A percentile compares a stretch with the other conserved stretches of the same genome.
Evolutionary conservation across 352 stramenopile species (phyloP).

Genomic region (Phytophthora citricola): DNA sequence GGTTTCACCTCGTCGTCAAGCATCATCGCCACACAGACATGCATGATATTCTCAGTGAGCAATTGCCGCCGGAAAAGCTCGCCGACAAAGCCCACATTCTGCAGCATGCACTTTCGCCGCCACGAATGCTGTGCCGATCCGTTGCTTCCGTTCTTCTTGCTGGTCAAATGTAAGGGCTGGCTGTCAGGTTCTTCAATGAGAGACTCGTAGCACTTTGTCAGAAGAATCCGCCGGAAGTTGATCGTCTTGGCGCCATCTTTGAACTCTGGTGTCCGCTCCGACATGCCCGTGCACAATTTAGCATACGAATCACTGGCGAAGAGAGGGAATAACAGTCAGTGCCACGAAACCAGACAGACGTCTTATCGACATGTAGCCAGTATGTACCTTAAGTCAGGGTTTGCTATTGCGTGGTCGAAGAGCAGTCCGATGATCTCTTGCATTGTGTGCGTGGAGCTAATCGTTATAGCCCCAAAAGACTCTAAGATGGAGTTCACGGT

Average conservation of each 20-base stretch:
- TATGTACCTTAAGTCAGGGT: constrained; percentile 56
- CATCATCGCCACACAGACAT: constrained; percentile 88
- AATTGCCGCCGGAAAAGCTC: constrained; percentile 82
- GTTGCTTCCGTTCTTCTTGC: constrained; percentile 28
- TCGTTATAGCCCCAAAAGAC: constrained; percentile 64
- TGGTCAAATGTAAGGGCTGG: constrained; percentile 21
- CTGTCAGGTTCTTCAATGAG: constrained; percentile 74
- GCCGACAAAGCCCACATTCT: constrained; percentile 76
- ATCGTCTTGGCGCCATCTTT: constrained; percentile 87
- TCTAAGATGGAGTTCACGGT: constrained; percentile 52
- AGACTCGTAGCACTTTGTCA: constrained; percentile 84
- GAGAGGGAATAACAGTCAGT: constrained; percentile 4
- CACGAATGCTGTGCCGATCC: constrained; percentile 58
- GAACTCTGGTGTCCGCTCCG: constrained; percentile 77
- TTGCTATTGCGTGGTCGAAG: constrained; percentile 79
- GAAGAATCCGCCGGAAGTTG: constrained; percentile 80
- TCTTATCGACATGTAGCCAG: too few relatives aligned
- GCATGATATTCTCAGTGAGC: constrained; percentile 86
- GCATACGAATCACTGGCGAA: constrained; percentile 62
- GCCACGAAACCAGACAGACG: not conserved
- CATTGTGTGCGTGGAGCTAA: constrained; percentile 76
- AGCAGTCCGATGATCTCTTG: constrained; percentile 72
- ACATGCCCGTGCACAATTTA: constrained; percentile 64
- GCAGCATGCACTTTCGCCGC: constrained; percentile 78
- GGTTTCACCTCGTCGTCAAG: constrained; percentile 76